phyloP scores from a whole-genome alignment of 2,329 filamentous ascomycete genomes.

The Alternaria dauci region DNA sequence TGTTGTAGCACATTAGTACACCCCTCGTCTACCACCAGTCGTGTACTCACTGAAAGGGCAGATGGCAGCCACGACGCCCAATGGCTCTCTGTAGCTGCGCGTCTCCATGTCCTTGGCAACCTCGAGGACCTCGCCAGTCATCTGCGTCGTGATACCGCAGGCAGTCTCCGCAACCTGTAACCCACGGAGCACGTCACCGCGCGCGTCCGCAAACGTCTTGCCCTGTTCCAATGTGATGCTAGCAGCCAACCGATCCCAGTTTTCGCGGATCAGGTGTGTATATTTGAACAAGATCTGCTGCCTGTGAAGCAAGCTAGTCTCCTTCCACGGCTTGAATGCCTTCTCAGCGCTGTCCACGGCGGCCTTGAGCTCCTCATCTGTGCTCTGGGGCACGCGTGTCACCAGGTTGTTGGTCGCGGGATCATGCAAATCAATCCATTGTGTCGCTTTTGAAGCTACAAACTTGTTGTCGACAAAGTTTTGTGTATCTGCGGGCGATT shows the following conservation, averaged over 20 bases:
- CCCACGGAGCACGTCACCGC: slow-evolving; percentile 81
- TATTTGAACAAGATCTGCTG: slow-evolving; percentile 92
- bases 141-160: slow-evolving; percentile 79
- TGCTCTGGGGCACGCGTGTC: slow-evolving; percentile 83
- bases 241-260: slow-evolving; percentile 84
- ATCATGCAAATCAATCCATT: slow-evolving; percentile 83
- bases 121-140: slow-evolving; percentile 84
- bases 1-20: slow-evolving; percentile 49
- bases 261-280: slow-evolving; percentile 78
- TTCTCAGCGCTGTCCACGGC: slow-evolving; percentile 78
- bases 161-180: slow-evolving; percentile 86
- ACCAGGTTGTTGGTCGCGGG: slow-evolving; percentile 87
- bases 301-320: slow-evolving; percentile 74
- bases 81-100: slow-evolving; percentile 79
- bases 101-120: slow-evolving; percentile 93
- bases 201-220: slow-evolving; percentile 85
- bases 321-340: slow-evolving; percentile 77
- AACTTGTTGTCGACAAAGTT: slow-evolving; percentile 88
- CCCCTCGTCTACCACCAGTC: background rate
- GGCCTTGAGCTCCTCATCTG: slow-evolving; percentile 76
- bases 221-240: slow-evolving; percentile 89
- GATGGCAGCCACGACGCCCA: slow-evolving; percentile 83
- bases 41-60: slow-evolving; percentile 79
- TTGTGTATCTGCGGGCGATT: slow-evolving; percentile 73
- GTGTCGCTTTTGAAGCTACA: slow-evolving; percentile 69